Conservation (phyloP, 305 asterid species). For the Fraxinus angustifolia region DNA sequence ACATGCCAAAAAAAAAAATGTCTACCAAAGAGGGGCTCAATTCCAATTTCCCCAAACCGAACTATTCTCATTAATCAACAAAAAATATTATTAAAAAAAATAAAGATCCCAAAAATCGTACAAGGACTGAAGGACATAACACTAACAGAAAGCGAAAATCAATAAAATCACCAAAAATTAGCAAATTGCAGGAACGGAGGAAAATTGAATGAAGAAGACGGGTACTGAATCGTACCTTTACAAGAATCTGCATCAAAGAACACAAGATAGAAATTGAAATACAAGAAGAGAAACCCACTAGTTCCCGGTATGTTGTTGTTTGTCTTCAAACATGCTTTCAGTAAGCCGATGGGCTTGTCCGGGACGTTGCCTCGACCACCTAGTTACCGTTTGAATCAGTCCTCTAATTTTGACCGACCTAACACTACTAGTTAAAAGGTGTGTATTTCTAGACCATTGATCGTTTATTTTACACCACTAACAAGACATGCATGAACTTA, state of each 20-base stretch:
- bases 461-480: too few species aligned
- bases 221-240: slow-evolving; percentile 31
- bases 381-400: too few species aligned
- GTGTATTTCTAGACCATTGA: too few species aligned
- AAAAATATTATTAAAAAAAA: not conserved
- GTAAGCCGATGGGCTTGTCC: too few species aligned
- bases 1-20: too few species aligned
- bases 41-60: slow-evolving; percentile 10
- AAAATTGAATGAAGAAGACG: not conserved
- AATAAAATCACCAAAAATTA: not conserved
- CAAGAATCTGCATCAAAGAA: slow-evolving; percentile 47
- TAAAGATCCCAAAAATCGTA: not conserved
- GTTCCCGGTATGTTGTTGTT: too few species aligned
- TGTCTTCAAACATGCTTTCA: too few species aligned
- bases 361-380: too few species aligned
- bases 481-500: too few species aligned
- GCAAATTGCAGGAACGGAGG: not conserved
- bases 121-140: not conserved
- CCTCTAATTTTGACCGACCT: too few species aligned
- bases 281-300: too few species aligned
- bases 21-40: not conserved
- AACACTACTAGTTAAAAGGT: too few species aligned
- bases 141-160: not conserved
- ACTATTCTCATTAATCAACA: not conserved
- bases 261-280: slow-evolving; percentile 40